Percentiles rank a stretch among this genome's conserved stretches.
Conservation (phyloP, 441 rosid genomes). For the Arabidopsis lyrata region DNA sequence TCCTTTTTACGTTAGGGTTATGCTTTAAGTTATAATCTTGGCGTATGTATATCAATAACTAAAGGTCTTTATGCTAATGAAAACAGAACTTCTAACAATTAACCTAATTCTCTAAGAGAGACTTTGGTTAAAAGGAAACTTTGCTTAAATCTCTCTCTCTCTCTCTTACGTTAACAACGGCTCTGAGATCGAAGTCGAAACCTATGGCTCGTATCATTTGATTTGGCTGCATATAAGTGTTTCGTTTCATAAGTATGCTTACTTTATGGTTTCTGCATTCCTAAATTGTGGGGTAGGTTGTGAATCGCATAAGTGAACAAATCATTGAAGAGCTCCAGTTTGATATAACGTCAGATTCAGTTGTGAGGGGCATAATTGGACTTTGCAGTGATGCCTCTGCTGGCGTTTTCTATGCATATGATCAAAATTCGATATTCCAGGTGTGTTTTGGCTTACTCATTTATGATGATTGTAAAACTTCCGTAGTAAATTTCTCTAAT, state of each 20-base stretch:
- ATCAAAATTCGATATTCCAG: slow-evolving; percentile 96
- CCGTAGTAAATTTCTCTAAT: slow-evolving; percentile 24
- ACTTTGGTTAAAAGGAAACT: too few relatives aligned
- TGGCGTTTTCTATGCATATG: slow-evolving; percentile 96
- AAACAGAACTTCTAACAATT: too few relatives aligned
- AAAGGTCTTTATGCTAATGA: too few relatives aligned
- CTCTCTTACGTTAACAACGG: too few relatives aligned
- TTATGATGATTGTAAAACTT: slow-evolving; percentile 22
- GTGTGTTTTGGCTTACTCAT: slow-evolving; percentile 51
- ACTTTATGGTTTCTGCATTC: slow-evolving; percentile 28
- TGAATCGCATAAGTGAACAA: slow-evolving; percentile 96
- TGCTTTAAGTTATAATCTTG: too few relatives aligned
- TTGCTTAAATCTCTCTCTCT: too few relatives aligned
- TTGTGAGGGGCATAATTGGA: slow-evolving; percentile 91
- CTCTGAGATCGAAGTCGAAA: too few relatives aligned
- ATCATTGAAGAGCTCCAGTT: slow-evolving; percentile 96
- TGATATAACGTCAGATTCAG: slow-evolving; percentile 88
- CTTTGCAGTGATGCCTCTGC: slow-evolving; percentile 98
- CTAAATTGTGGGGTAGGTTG: slow-evolving; percentile 65
- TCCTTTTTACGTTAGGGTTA: too few relatives aligned
- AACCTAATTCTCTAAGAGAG: too few relatives aligned
- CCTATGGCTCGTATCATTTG: not conserved
- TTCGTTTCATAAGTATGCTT: slow-evolving; percentile 30
- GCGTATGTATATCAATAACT: too few relatives aligned
- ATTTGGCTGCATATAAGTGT: slow-evolving; percentile 22